phyloP scores from a whole-genome alignment of 2,329 filamentous ascomycete genomes.

The Xylariaceae sp. region DNA sequence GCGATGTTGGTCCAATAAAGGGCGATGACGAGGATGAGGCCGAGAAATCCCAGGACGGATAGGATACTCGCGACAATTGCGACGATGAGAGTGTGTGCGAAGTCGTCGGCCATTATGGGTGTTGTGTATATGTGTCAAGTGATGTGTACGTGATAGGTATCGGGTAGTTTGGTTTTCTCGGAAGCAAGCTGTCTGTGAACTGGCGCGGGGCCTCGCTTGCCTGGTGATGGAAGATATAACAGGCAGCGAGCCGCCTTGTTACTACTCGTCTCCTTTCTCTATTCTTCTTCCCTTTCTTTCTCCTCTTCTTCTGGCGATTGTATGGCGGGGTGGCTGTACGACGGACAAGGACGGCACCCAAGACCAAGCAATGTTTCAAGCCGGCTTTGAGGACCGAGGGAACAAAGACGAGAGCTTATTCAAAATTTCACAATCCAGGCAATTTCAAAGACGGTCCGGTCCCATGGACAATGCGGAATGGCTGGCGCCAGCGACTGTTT shows the following conservation, averaged over 20 bases:
- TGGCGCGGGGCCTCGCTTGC: not conserved
- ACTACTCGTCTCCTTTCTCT: not conserved
- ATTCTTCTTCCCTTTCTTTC: not conserved
- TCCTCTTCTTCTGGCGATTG: not conserved
- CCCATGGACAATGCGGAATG: not conserved
- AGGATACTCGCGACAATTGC: slow-evolving; percentile 19
- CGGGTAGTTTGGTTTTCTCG: not conserved
- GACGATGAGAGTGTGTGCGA: slow-evolving; percentile 13
- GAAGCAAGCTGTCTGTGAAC: not conserved
- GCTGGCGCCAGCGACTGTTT: not conserved
- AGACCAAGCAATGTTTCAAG: not conserved
- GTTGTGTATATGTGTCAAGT: slow-evolving; percentile 1
- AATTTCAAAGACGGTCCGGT: not conserved
- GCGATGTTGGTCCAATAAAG: slow-evolving; percentile 20
- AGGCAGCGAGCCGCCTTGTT: not conserved
- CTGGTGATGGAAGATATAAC: not conserved
- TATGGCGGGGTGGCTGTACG: not conserved
- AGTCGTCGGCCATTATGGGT: slow-evolving; percentile 12
- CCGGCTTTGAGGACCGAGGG: not conserved
- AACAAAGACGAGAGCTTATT: not conserved
- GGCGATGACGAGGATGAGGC: slow-evolving; percentile 15
- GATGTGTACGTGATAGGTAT: not conserved
- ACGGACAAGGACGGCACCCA: not conserved
- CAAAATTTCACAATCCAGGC: not conserved
- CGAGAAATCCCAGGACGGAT: slow-evolving; percentile 16